Base-by-base conservation (phyloP, 257 asterid genomes). In the Ophiorrhiza pumila region DNA sequence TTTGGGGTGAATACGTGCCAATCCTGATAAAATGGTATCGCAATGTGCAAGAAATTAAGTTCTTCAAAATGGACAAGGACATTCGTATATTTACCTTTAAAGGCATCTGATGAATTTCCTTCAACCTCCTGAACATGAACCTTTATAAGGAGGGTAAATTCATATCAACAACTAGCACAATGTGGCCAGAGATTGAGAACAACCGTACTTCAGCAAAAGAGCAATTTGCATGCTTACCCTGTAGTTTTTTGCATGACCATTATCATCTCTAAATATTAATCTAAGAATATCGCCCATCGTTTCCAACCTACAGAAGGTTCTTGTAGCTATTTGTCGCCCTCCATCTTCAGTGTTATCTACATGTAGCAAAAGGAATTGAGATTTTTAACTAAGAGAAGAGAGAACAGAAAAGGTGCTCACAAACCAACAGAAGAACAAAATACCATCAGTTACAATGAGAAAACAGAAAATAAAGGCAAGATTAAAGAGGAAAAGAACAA, bases 121-220 rank as follows among this genome's bases (percentile, higher is more conserved):
- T 87, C 93, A 76, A 87, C 96, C 80, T 94, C 92, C 74, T 84
- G 96, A 81, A 94, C 82, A 71, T 94, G 99, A 81, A 89, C 86
- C 99, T 91, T 81, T 58, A 84, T 79, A 78, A 65, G 67, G 73
- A 75, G 72, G 74, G 41, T n/a, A 79, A 74, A 52, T 65, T 76
- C 61, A 66, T 61, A 74, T 80, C 72, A 73, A 59, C 35, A 68
- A 74, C 71, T 72, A 65, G 55, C 31, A 18, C 46, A 10, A 13
- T 20, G 22, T 49, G 39, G 43, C 43, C 69, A 58, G 53, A 34
- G 61, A 58, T 46, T 14, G 25, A 18, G 20, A n/a, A 27, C 22
- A 34, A 35, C 20, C 25, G 55, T 9, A 29, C 4, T 47, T 37
- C 77, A 43, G 45, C 34, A 71, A 29, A 37, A 49, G 35, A 37